Evolutionary conservation across 805 yeast genomes (phyloP).

Genomic region (Hanseniaspora mollemarum): DNA sequence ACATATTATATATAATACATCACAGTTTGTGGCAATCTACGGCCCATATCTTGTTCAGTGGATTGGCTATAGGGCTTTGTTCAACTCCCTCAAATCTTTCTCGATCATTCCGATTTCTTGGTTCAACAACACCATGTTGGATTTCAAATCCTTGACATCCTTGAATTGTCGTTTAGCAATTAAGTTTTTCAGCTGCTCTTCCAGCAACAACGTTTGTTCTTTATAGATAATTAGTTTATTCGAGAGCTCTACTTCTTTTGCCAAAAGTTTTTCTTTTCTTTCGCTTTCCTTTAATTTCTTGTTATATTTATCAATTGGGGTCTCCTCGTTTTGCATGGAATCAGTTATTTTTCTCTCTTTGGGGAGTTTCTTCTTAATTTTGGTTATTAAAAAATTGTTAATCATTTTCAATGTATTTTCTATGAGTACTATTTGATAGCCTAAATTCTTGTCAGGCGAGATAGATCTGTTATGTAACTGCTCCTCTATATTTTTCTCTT

Average conservation of each 20-base stretch:
- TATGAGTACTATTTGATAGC: background rate
- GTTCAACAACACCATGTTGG: constrained; percentile 2
- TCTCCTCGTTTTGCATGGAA: background rate
- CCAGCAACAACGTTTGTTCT: constrained; percentile 2
- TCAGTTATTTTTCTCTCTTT: background rate
- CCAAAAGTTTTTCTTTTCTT: background rate
- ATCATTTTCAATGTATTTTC: constrained; percentile 4
- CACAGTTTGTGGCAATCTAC: too few species aligned
- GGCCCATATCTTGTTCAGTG: too few species aligned
- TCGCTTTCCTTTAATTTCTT: background rate
- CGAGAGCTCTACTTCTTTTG: background rate
- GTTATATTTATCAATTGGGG: background rate
- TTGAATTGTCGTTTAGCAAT: constrained; percentile 5
- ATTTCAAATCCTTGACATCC: constrained; percentile 5
- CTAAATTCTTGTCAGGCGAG: background rate
- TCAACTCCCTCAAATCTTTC: background rate
- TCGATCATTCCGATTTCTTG: constrained; percentile 1
- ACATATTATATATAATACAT: too few species aligned
- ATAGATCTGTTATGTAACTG: background rate
- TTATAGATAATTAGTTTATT: constrained; percentile 5
- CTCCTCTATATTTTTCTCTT: background rate
- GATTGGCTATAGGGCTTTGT: background rate
- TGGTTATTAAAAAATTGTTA: background rate
- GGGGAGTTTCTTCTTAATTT: constrained; percentile 1
- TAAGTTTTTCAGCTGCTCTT: background rate